Base-by-base conservation (phyloP, 495 filamentous ascomycete species). In the Hyaloscypha hepaticicola region DNA sequence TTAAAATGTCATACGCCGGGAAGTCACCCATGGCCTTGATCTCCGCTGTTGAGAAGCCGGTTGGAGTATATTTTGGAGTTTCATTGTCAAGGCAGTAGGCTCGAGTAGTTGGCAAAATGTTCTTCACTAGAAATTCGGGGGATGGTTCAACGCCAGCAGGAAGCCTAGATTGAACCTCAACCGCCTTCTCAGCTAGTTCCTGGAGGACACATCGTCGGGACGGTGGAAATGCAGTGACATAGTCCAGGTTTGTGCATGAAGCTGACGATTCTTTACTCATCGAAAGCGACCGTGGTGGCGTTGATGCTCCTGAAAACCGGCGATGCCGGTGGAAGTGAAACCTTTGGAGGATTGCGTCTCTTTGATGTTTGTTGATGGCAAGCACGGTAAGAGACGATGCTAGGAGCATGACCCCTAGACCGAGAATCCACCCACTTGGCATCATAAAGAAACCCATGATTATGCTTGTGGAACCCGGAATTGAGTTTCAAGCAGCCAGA, bases 1-100 rank as follows among this genome's bases (percentile, higher is more conserved):
- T 91, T 8, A 97, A 77, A 5, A 78, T 74, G 34, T 90, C 82
- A 76, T 97, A 96, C 68, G 96, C 88, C 1, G 92, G 92, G 66
- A 96, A 96, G 65, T 92, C 84, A 0, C 92, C 92, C 21, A 96
- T 77, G 0, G 80, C 82, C 61, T 86, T 84, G 72, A 96, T 80
- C 63, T 96, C 92, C 25, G 82, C 81, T 2, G 86, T 78, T 4
- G 90, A 88, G 63, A 83, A 79, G 11, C 80, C 80, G 33, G 74
- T 81, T 25, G 67, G 74, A 31, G 72, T 69, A 48, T 74, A 79
- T 51, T 77, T 77, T 3, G 67, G 63, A 58, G 66, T 60, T 21
- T 69, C 72, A 16, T 74, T 72, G 8, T 72, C 66, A n/a, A 68
- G 51, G 55, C 73, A 72, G 52, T 79, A 72, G 12, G 62, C 60